Evolutionary conservation across 225 moss, liverwort and hornwort species (phyloP).

Genomic region (Takakia lepidozioides): DNA sequence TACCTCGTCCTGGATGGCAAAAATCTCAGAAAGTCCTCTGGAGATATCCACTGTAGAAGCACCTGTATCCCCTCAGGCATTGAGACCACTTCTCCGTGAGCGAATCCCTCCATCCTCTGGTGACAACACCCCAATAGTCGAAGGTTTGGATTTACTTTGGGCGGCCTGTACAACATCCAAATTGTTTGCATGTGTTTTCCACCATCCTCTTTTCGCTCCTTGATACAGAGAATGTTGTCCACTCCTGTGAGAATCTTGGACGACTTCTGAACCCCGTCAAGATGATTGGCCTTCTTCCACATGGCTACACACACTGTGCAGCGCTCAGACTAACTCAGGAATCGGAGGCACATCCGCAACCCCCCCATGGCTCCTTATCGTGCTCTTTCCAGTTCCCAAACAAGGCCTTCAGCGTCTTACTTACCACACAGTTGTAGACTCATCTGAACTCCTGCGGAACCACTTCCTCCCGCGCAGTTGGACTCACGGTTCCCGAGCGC

Average conservation of each 20-base stretch:
- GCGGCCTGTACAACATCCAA: conserved; percentile 64
- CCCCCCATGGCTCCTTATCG: conserved; percentile 82
- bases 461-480: conserved; percentile 28
- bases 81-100: conserved; percentile 90
- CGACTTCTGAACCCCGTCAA: conserved; percentile 79
- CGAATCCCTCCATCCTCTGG: conserved; percentile 78
- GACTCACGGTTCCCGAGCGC: too few relatives aligned
- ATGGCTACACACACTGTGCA: conserved; percentile 92
- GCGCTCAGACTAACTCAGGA: conserved; percentile 84
- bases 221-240: conserved; percentile 80
- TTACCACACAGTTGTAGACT: conserved; percentile 71
- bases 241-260: conserved; percentile 86
- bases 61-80: conserved; percentile 46
- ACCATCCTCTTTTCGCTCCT: conserved; percentile 85
- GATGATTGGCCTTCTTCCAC: conserved; percentile 89
- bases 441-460: conserved; percentile 58
- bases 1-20: conserved; percentile 89
- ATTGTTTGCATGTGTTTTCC: conserved; percentile 52
- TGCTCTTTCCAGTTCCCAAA: conserved; percentile 72
- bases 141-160: conserved; percentile 42
- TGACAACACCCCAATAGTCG: conserved; percentile 62
- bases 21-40: conserved; percentile 78
- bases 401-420: conserved; percentile 68
- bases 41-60: conserved; percentile 67
- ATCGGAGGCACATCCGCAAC: conserved; percentile 99